A percentile compares a stretch with the other conserved stretches of the same genome.
Evolutionary conservation across 2,329 filamentous ascomycete genomes (phyloP).

Genomic region (Scedosporium boydii): DNA sequence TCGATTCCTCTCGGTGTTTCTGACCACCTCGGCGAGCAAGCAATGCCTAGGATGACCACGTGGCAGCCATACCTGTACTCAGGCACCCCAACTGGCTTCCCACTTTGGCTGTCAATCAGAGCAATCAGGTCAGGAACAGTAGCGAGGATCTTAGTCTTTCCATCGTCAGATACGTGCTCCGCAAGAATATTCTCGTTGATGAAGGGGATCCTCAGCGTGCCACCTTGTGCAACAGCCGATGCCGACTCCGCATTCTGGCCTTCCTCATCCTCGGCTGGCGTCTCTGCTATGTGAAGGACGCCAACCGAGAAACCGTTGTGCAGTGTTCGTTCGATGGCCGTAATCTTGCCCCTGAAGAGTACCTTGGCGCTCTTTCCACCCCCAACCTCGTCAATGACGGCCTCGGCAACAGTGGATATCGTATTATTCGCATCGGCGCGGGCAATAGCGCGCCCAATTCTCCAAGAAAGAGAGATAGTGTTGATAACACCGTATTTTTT

Average conservation of each 20-base stretch:
- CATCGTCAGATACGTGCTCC: background rate
- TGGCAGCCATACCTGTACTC: slow-evolving; percentile 20
- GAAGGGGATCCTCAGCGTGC: slow-evolving; percentile 17
- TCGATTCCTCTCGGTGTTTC: background rate
- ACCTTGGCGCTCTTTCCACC: slow-evolving; percentile 14
- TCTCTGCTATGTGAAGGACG: slow-evolving; percentile 16
- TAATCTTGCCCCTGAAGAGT: slow-evolving; percentile 20
- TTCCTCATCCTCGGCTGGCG: slow-evolving; percentile 14
- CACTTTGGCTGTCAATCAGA: slow-evolving; percentile 26
- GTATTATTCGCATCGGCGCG: slow-evolving; percentile 31
- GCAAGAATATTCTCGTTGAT: slow-evolving; percentile 15
- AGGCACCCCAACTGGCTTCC: slow-evolving; percentile 25
- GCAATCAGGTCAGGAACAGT: slow-evolving; percentile 31
- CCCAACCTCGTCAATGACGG: slow-evolving; percentile 28
- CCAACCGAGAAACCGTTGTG: slow-evolving; percentile 41
- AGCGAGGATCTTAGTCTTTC: slow-evolving; percentile 18
- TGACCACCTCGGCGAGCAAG: background rate
- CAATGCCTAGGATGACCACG: background rate
- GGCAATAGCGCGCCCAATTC: slow-evolving; percentile 40
- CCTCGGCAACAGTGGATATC: slow-evolving; percentile 28
- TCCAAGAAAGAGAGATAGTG: slow-evolving; percentile 13
- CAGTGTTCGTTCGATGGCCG: slow-evolving; percentile 37
- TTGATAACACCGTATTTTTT: slow-evolving; percentile 14
- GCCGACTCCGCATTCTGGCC: slow-evolving; percentile 2
- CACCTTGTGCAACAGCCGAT: slow-evolving; percentile 9